Evolutionary conservation across 139 green algal genomes (phyloP).

Genomic region (Chlamydomonas applanata): DNA sequence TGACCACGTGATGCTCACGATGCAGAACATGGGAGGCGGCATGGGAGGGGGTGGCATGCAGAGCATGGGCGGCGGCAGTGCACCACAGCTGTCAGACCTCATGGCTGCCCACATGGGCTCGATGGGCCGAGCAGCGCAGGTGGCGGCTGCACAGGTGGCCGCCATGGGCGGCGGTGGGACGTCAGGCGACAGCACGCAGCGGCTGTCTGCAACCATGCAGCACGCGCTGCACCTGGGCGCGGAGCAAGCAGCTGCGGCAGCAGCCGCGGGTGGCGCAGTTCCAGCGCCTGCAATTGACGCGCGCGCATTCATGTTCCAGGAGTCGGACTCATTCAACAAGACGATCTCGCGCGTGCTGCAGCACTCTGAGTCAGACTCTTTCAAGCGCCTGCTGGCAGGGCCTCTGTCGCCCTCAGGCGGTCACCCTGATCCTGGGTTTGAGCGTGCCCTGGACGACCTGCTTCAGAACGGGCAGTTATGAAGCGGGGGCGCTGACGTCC

Average conservation of each 20-base stretch:
- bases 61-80: too few relatives aligned
- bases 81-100: too few relatives aligned
- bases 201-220: conserved; percentile 6
- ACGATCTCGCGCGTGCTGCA: conserved; percentile 3
- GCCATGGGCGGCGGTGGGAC: too few relatives aligned
- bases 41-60: too few relatives aligned
- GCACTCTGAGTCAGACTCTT: conserved; percentile 26
- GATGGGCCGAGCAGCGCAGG: too few relatives aligned
- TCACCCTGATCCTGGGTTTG: background rate
- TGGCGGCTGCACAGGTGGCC: too few relatives aligned
- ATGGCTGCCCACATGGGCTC: too few relatives aligned
- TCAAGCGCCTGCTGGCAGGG: conserved; percentile 16
- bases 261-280: background rate
- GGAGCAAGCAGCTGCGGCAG: background rate
- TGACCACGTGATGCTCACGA: too few relatives aligned
- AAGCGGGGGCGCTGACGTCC: too few relatives aligned
- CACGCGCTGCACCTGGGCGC: background rate
- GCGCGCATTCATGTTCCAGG: background rate
- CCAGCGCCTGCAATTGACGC: background rate
- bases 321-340: conserved; percentile 11
- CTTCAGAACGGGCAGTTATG: background rate
- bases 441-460: conserved; percentile 1
- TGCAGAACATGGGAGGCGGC: too few relatives aligned
- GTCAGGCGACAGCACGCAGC: too few relatives aligned
- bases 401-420: background rate